These are phyloP conservation scores for Solanum chilense DNA, from an alignment of 257 asterid species.

Conservation along the genomic window DNA sequence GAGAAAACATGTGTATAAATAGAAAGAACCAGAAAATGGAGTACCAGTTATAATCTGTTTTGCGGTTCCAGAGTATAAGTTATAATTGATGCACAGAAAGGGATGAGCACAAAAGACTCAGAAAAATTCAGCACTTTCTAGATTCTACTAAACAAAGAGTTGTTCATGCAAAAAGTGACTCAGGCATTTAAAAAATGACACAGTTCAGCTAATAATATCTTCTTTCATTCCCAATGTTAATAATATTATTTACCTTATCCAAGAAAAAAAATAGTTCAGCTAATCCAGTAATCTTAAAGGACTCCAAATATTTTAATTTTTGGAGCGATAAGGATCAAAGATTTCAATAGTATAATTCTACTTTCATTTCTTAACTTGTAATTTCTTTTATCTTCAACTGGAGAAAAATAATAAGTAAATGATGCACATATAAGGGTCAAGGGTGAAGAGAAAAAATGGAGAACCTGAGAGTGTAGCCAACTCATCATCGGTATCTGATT, in stretches of 20 bases:
- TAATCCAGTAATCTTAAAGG: not conserved
- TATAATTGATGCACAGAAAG: not conserved
- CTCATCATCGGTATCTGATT: slow-evolving; percentile 75
- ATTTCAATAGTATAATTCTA: not conserved
- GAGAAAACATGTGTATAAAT: not conserved
- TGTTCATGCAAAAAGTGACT: not conserved
- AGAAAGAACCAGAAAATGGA: not conserved
- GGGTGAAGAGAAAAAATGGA: not conserved
- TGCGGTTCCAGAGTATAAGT: not conserved
- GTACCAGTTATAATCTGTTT: not conserved
- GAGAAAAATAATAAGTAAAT: not conserved
- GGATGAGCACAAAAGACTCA: not conserved
- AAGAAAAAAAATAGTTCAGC: not conserved
- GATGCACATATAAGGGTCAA: not conserved
- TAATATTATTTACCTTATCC: not conserved
- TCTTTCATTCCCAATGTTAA: not conserved
- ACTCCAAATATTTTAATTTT: not conserved
- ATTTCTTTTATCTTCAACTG: not conserved
- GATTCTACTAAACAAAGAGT: not conserved
- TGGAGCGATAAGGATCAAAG: not conserved
- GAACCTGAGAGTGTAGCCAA: slow-evolving; percentile 73
- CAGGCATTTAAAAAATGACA: not conserved
- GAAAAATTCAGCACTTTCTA: not conserved
- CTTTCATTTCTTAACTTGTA: not conserved
- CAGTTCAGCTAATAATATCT: not conserved